Evolutionary conservation across 805 yeast species (phyloP).

Genomic region (Ogataea pini): DNA sequence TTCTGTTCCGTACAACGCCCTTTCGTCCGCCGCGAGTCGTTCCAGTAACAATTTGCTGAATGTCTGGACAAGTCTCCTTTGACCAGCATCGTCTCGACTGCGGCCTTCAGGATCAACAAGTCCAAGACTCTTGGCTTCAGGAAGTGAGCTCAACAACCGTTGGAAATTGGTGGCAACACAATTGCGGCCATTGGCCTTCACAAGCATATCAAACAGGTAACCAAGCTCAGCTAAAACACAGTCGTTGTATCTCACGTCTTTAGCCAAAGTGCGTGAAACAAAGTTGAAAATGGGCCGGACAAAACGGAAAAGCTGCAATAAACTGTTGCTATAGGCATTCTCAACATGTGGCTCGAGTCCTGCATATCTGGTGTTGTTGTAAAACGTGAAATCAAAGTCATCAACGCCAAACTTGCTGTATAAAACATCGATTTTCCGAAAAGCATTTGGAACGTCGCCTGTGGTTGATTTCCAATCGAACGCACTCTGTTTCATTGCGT

Average conservation of each 20-base stretch:
- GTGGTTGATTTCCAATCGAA: constrained; percentile 36
- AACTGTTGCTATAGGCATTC: constrained; percentile 74
- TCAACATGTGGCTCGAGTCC: constrained; percentile 90
- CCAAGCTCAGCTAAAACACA: constrained; percentile 81
- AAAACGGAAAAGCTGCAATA: constrained; percentile 78
- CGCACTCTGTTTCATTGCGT: constrained; percentile 20
- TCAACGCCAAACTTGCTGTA: constrained; percentile 91
- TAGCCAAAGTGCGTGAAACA: constrained; percentile 55
- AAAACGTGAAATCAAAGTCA: constrained; percentile 88
- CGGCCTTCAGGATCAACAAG: constrained; percentile 52
- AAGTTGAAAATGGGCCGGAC: constrained; percentile 72
- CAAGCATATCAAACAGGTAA: constrained; percentile 87
- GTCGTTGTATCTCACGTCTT: constrained; percentile 46
- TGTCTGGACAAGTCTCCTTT: constrained; percentile 47
- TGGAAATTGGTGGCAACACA: constrained; percentile 84
- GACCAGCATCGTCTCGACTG: constrained; percentile 44
- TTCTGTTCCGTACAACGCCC: constrained; percentile 28
- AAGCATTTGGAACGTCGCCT: constrained; percentile 68
- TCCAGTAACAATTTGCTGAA: constrained; percentile 63
- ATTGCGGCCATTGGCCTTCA: constrained; percentile 73
- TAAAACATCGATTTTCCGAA: constrained; percentile 68
- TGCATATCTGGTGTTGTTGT: constrained; percentile 70
- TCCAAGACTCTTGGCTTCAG: constrained; percentile 53
- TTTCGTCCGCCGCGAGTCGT: constrained; percentile 52
- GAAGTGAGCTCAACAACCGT: constrained; percentile 45